These are phyloP conservation scores for Metarhizium anisopliae DNA, from an alignment of 2,329 filamentous ascomycete species.

Conservation along the genomic window DNA sequence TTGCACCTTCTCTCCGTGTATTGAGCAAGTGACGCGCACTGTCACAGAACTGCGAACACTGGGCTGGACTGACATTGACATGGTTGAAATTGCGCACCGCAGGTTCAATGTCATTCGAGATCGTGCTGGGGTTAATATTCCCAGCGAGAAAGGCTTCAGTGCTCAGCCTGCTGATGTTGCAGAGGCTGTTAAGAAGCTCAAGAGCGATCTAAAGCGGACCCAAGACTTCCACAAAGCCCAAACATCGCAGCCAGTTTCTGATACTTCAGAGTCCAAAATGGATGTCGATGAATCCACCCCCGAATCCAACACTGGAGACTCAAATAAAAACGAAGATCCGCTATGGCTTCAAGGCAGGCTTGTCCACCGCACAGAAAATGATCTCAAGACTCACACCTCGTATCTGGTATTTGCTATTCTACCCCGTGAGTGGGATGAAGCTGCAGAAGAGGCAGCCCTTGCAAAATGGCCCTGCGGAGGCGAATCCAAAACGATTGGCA, in stretches of 20 bases:
- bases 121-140: constrained; percentile 59
- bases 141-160: constrained; percentile 60
- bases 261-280: constrained; percentile 29
- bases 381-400: constrained; percentile 94
- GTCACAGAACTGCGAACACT: constrained; percentile 69
- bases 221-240: constrained; percentile 50
- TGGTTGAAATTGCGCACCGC: constrained; percentile 80
- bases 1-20: constrained; percentile 94
- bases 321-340: constrained; percentile 29
- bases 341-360: constrained; percentile 69
- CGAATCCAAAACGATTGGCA: constrained; percentile 43
- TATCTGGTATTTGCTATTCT: constrained; percentile 90
- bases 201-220: constrained; percentile 62
- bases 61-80: constrained; percentile 86
- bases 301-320: constrained; percentile 4
- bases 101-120: constrained; percentile 77
- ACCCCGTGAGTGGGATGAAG: constrained; percentile 76
- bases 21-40: constrained; percentile 88
- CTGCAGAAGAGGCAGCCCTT: constrained; percentile 64
- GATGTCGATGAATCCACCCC: constrained; percentile 24
- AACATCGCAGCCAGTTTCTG: constrained; percentile 14
- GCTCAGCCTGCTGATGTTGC: constrained; percentile 63
- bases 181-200: constrained; percentile 67
- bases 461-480: constrained; percentile 54
- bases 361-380: constrained; percentile 72